These are phyloP conservation scores for Carex littledalei DNA, from an alignment of 176 grass and related monocot species.

Conservation along the genomic window DNA sequence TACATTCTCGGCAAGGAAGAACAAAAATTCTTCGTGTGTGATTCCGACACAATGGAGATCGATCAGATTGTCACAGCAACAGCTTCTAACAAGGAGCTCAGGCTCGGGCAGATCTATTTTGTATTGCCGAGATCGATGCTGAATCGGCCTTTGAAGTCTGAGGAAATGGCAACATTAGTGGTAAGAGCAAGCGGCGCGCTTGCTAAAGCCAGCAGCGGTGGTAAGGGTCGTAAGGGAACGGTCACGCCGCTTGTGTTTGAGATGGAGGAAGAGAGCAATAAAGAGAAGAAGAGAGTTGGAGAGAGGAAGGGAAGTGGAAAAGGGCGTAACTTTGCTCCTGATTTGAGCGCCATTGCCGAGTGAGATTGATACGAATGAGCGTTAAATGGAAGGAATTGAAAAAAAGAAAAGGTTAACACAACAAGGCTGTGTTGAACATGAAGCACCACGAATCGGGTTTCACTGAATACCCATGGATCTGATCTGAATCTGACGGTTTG, in stretches of 20 bases:
- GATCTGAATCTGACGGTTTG: not conserved
- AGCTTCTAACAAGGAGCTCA: constrained; percentile 29
- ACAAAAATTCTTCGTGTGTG: constrained; percentile 56
- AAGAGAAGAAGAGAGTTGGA: not conserved
- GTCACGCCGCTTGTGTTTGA: constrained; percentile 67
- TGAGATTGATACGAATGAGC: constrained; percentile 21
- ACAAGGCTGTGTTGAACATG: not conserved
- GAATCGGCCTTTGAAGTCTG: constrained; percentile 36
- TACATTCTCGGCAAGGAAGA: constrained; percentile 37
- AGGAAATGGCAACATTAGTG: constrained; percentile 60
- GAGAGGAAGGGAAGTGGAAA: constrained; percentile 13
- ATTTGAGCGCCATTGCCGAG: constrained; percentile 56
- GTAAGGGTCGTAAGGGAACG: constrained; percentile 20
- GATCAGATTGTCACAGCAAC: constrained; percentile 32
- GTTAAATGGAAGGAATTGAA: not conserved
- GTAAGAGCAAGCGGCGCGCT: constrained; percentile 58
- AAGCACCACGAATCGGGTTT: not conserved
- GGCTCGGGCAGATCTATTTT: constrained; percentile 85
- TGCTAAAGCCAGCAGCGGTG: constrained; percentile 17
- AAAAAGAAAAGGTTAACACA: not conserved
- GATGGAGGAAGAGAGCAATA: constrained; percentile 23
- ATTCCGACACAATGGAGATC: constrained; percentile 76
- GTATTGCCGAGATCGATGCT: constrained; percentile 46
- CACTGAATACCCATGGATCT: not conserved
- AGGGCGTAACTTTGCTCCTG: constrained; percentile 45